Evolutionary conservation across 768 basidiomycete species (phyloP), one percentile per base, ranked within the genome.

Genomic region (Mycena chlorophos): DNA sequence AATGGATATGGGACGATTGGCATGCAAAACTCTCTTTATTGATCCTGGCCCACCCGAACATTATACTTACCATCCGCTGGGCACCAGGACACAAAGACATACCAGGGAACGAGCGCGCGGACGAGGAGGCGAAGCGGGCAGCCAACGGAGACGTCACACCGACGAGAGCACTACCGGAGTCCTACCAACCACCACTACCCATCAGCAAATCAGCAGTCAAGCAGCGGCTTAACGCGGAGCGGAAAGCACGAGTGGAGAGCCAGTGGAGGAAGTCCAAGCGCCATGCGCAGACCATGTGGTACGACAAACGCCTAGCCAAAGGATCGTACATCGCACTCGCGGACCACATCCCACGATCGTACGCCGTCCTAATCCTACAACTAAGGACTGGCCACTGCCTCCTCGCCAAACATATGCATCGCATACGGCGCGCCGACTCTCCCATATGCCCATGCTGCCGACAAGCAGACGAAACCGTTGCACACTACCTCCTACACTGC

Each of bases 11-110:
- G 17, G 51, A 49, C 39, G 29, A 4, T 17, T 37, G 29, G 51
- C 40, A 52, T 19, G 22, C 42, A 19, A 22, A 19, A 1, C 27
- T 29, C 3, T 28, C 39, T 5, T 28, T 2, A 1, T 14, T 53
- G 2, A 3, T 2, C 3, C 3, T 3, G 12, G 5, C 2, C 0
- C 48, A 51, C 17, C 52, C 49, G 1, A 19, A 49, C 8, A 14
- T 51, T 2, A 28, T 22, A 2, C 37, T 64, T 12, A 52, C 52
- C 1, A 45, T 66, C 0, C 45, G 39, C 8, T 67, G 66, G 65
- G 52, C 56, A 0, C 64, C 64, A 14, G 64, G 66, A 2, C 66
- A 67, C 27, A 26, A 34, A 30, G 65, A 38, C 19, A 58, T 64
- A 2, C 30, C 46, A 6, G 63, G 63, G 10, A 66, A 66, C 40